phyloP scores from a whole-genome alignment of 768 basidiomycete genomes.

The Lactifluus subvellereus region DNA sequence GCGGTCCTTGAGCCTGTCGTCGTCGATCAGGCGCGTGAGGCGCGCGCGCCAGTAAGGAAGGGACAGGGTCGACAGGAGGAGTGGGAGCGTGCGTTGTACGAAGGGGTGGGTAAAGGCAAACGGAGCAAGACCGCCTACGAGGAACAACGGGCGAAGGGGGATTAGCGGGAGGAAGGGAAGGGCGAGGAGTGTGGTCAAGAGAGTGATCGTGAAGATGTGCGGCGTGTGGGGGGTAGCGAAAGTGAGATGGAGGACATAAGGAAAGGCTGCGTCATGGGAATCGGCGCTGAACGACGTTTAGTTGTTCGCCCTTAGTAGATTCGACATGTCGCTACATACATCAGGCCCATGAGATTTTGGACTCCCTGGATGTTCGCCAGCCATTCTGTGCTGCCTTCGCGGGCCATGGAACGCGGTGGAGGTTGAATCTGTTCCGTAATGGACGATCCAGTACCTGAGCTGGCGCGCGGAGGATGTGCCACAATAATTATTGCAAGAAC shows the following conservation, averaged over 20 bases:
- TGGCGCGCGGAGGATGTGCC: conserved; percentile 46
- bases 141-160: conserved; percentile 41
- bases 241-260: conserved; percentile 45
- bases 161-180: conserved; percentile 34
- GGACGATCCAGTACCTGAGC: neutral
- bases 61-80: conserved; percentile 28
- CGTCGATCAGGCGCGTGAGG: conserved; percentile 43
- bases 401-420: conserved; percentile 34
- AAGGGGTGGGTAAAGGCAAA: conserved; percentile 50
- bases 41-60: conserved; percentile 22
- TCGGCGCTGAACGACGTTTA: conserved; percentile 48
- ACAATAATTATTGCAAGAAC: conserved; percentile 62
- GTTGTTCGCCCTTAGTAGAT: neutral
- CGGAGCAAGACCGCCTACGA: conserved; percentile 47
- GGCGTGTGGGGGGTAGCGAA: conserved; percentile 49
- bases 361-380: conserved; percentile 84
- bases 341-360: conserved; percentile 84
- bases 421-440: conserved; percentile 26
- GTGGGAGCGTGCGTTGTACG: conserved; percentile 30
- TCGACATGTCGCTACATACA: conserved; percentile 44
- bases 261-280: conserved; percentile 46
- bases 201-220: conserved; percentile 45
- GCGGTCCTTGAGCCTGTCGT: conserved; percentile 58
- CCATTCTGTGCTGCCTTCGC: conserved; percentile 73
- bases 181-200: conserved; percentile 41